A percentile compares a stretch with the other conserved stretches of the same genome.
Conservation (phyloP, 345 rosid species). For the Rhodamnia rubescens region DNA sequence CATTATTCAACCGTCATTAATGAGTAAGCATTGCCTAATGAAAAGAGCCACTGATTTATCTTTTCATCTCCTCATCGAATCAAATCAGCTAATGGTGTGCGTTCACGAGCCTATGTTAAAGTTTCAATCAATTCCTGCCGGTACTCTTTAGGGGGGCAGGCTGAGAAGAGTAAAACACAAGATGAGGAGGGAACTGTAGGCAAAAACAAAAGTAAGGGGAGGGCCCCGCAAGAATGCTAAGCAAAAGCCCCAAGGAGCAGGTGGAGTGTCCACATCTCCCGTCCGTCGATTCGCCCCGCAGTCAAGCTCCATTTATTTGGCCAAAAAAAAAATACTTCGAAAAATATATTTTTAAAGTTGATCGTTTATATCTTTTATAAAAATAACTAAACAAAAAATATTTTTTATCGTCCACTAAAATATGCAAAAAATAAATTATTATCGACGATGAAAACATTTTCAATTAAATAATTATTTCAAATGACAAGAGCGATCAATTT, state of each 20-base stretch:
- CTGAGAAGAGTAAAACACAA: background rate
- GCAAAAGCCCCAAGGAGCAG: background rate
- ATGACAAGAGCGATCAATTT: no score
- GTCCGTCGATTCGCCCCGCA: background rate
- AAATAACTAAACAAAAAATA: no score
- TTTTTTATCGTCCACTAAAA: no score
- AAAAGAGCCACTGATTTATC: no score
- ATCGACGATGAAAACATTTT: no score
- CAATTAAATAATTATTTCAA: no score
- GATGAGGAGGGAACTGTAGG: background rate
- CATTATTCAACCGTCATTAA: background rate
- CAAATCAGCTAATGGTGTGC: no score
- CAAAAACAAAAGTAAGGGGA: background rate
- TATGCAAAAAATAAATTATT: no score
- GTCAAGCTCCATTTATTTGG: background rate
- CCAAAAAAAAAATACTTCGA: rapidly evolving
- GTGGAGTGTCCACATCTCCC: background rate
- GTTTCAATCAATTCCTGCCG: background rate
- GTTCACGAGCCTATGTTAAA: no score
- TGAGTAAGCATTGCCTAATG: background rate
- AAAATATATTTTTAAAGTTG: no score
- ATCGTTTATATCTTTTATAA: no score
- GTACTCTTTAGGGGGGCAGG: background rate
- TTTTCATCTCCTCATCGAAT: no score
- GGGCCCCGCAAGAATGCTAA: background rate